Conservation (phyloP, 2,329 filamentous ascomycete species). For the Raffaelea albimanens region DNA sequence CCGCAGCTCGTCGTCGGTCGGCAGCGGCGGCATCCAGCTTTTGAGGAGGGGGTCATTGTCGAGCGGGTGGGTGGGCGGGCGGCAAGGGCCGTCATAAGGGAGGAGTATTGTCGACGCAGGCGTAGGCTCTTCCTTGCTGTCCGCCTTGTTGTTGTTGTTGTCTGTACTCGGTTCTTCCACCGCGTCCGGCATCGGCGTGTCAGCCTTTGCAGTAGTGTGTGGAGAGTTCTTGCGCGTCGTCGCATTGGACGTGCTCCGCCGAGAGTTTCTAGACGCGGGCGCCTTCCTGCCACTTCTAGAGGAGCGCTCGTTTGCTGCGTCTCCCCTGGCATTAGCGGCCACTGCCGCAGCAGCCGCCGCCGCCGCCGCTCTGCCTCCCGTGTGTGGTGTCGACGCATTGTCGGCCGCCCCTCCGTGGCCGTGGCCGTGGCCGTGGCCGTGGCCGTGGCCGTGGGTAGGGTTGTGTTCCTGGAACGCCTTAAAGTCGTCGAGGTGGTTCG, state of each 20-base stretch:
- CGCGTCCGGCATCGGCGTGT: slow-evolving; percentile 33
- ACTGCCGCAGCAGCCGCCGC: background rate
- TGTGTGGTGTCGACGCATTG: background rate
- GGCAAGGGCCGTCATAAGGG: slow-evolving; percentile 20
- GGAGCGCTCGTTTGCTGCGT: background rate
- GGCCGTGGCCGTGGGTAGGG: background rate
- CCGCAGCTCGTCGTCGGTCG: slow-evolving; percentile 52
- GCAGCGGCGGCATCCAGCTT: slow-evolving; percentile 47
- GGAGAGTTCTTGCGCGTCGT: background rate
- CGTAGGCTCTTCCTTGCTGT: slow-evolving; percentile 9
- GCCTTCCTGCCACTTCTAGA: too few species aligned
- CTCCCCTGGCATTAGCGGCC: slow-evolving; percentile 4
- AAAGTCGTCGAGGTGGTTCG: slow-evolving; percentile 74
- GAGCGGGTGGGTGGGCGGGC: slow-evolving; percentile 30
- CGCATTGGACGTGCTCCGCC: background rate
- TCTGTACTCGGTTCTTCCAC: background rate
- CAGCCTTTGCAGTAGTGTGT: slow-evolving; percentile 11
- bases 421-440: background rate
- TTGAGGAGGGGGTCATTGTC: slow-evolving; percentile 50
- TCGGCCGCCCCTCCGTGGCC: background rate
- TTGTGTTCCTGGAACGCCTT: slow-evolving; percentile 46
- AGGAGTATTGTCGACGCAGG: slow-evolving; percentile 24
- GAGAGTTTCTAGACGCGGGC: background rate
- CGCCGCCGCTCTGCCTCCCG: background rate
- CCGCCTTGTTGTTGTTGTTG: background rate